phyloP scores from a whole-genome alignment of 23 red algal species.

The Agarophyton chilense region DNA sequence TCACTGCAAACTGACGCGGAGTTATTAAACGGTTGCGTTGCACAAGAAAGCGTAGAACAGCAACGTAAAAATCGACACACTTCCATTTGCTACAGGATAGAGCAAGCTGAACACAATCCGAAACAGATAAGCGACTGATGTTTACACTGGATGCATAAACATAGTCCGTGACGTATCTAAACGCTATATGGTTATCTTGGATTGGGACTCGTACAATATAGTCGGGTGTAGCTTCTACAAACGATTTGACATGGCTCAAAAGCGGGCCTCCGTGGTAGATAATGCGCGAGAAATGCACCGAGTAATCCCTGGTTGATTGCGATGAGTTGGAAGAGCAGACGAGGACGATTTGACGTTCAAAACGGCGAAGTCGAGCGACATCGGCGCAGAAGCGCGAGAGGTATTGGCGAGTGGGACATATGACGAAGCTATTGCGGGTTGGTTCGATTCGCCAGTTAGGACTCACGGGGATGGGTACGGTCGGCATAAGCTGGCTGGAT shows the following conservation, averaged over 20 bases:
- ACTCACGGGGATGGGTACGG: neutral
- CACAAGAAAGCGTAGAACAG: slow-evolving; percentile 5
- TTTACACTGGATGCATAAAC: neutral
- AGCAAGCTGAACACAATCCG: slow-evolving; percentile 27
- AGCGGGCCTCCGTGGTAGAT: slow-evolving; percentile 8
- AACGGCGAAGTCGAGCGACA: neutral
- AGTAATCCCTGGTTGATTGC: neutral
- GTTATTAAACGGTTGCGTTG: slow-evolving; percentile 1
- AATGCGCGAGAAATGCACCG: slow-evolving; percentile 12
- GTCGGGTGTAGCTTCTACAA: neutral
- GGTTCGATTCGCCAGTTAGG: neutral
- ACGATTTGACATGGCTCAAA: slow-evolving; percentile 1
- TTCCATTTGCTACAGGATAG: slow-evolving; percentile 22
- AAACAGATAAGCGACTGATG: slow-evolving; percentile 10
- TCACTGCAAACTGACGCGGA: slow-evolving; percentile 23
- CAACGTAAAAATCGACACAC: slow-evolving; percentile 31
- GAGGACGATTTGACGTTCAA: slow-evolving; percentile 11
- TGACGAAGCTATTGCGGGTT: neutral
- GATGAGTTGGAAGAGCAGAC: neutral
- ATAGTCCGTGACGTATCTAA: slow-evolving; percentile 17
- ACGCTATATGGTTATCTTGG: neutral
- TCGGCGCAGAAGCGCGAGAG: neutral
- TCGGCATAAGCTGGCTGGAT: neutral
- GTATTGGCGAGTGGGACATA: slow-evolving; percentile 6
- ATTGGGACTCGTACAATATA: neutral